Percentiles rank a stretch among this genome's conserved stretches.
Evolutionary conservation across 2,329 filamentous ascomycete genomes (phyloP).

Genomic region (Trichoderma aggressivum): DNA sequence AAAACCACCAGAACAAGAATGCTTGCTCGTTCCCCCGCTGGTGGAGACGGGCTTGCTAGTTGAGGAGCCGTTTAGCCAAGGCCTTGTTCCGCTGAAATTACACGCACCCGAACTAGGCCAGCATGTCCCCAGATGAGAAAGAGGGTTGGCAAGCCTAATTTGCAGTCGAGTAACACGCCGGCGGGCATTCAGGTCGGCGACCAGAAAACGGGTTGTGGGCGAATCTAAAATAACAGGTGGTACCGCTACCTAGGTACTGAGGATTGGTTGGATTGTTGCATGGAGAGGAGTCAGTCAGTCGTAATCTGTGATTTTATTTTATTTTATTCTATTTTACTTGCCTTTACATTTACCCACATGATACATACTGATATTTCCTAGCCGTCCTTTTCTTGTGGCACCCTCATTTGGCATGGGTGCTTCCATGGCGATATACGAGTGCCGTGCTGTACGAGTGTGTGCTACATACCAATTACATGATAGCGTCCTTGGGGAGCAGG

Average conservation of each 20-base stretch:
- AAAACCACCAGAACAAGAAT: not conserved
- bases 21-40: not conserved
- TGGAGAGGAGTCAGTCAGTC: not conserved
- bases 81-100: not conserved
- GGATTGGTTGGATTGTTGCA: not conserved
- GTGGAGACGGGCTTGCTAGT: constrained; percentile 4
- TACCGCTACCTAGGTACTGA: too few relatives aligned
- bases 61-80: not conserved
- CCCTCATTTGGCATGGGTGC: not conserved
- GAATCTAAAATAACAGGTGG: too few relatives aligned
- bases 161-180: not conserved
- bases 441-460: not conserved
- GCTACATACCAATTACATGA: not conserved
- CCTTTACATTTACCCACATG: not conserved
- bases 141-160: not conserved
- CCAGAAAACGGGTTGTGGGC: not conserved
- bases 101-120: not conserved
- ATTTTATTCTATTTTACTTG: not conserved
- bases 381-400: not conserved
- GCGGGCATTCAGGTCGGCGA: not conserved
- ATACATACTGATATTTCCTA: not conserved
- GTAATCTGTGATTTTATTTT: not conserved
- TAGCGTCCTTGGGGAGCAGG: not conserved
- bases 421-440: not conserved
- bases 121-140: not conserved